Evolutionary conservation across 768 basidiomycete genomes (phyloP).

Genomic region (Austroboletus eburneus): DNA sequence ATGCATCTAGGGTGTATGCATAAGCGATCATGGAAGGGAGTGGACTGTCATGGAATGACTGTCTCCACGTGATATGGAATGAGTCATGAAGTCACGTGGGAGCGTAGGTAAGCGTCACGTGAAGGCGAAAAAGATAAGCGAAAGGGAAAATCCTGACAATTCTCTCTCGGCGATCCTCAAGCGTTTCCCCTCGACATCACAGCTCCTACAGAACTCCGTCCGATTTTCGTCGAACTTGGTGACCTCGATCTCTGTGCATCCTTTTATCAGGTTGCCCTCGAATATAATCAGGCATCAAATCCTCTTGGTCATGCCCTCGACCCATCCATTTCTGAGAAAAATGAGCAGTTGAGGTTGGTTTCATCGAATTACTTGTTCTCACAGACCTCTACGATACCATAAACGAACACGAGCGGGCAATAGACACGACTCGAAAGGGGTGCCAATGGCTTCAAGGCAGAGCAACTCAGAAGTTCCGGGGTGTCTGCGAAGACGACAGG

Average conservation of each 20-base stretch:
- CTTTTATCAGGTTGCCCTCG: slow-evolving; percentile 72
- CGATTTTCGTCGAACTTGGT: slow-evolving; percentile 45
- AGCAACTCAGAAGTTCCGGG: slow-evolving; percentile 70
- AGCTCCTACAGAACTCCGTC: slow-evolving; percentile 73
- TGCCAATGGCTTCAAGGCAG: slow-evolving; percentile 92
- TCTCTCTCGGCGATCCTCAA: slow-evolving; percentile 26
- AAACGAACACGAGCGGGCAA: slow-evolving; percentile 62
- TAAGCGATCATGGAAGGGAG: too few relatives aligned
- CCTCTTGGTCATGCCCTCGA: slow-evolving; percentile 40
- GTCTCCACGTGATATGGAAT: too few relatives aligned
- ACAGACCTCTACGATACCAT: slow-evolving; percentile 79
- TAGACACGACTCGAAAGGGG: slow-evolving; percentile 67
- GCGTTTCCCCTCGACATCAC: slow-evolving; percentile 62
- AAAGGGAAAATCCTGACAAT: too few relatives aligned
- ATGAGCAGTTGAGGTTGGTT: slow-evolving; percentile 14
- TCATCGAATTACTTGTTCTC: slow-evolving; percentile 72
- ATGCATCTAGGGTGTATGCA: too few relatives aligned
- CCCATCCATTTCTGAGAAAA: slow-evolving; percentile 10
- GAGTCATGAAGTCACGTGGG: too few relatives aligned
- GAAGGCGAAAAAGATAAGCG: too few relatives aligned
- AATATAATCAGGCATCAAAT: slow-evolving; percentile 50
- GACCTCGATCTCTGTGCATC: slow-evolving; percentile 61
- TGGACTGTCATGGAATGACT: too few relatives aligned
- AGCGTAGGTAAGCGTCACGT: too few relatives aligned
- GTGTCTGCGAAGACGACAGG: slow-evolving; percentile 77